Conservation (phyloP, 148 eudicot species). For the Silene uniflora region DNA sequence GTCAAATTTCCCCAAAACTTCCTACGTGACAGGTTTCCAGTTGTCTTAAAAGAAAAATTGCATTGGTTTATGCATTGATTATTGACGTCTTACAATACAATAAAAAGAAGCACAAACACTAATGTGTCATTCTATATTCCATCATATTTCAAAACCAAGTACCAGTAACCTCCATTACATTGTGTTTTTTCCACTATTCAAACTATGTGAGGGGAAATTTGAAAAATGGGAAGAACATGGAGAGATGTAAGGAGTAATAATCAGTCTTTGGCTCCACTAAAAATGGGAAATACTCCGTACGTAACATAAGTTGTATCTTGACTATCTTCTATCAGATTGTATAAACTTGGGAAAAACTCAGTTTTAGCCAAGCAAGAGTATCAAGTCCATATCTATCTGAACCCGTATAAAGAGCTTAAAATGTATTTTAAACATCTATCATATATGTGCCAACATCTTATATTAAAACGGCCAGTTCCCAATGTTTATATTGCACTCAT, state of each 20-base stretch:
- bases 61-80: not conserved
- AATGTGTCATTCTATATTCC: not conserved
- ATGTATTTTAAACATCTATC: not conserved
- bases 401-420: not conserved
- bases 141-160: not conserved
- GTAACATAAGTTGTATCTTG: not conserved
- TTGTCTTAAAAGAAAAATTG: not conserved
- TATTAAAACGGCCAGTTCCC: not conserved
- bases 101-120: not conserved
- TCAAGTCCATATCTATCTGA: not conserved
- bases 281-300: not conserved
- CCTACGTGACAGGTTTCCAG: not conserved
- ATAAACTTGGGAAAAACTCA: not conserved
- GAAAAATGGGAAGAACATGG: not conserved
- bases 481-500: too few species aligned
- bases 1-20: not conserved
- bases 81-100: not conserved
- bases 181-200: not conserved
- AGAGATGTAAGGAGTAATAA: not conserved
- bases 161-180: not conserved
- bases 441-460: not conserved
- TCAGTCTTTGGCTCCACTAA: too few species aligned
- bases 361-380: not conserved
- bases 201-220: not conserved
- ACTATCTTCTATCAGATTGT: not conserved